Evolutionary conservation across 73 alveolate species (phyloP).

Genomic region (Urostyla sp.): DNA sequence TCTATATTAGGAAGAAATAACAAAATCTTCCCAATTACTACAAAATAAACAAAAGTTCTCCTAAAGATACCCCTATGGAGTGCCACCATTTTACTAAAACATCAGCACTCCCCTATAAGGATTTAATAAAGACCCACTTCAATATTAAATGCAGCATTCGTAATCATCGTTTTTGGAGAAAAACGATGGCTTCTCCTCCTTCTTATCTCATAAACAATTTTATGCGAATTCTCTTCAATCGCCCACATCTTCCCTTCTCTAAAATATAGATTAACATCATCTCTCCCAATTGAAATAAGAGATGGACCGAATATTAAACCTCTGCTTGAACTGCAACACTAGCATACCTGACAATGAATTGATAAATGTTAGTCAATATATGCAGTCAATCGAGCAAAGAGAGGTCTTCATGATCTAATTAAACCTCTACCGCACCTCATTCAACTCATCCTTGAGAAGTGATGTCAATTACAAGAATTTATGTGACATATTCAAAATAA

Average conservation of each 20-base stretch:
- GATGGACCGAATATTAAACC: too few species aligned
- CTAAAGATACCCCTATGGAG: too few species aligned
- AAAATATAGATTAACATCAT: not conserved
- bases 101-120: not conserved
- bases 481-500: not conserved
- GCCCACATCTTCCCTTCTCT: too few species aligned
- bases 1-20: not conserved
- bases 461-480: slow-evolving; percentile 16
- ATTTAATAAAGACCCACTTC: slow-evolving; percentile 8
- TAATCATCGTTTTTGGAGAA: too few species aligned
- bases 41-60: too few species aligned
- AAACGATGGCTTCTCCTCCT: too few species aligned
- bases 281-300: not conserved
- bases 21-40: too few species aligned
- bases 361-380: not conserved
- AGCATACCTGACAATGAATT: too few species aligned
- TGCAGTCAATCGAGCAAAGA: not conserved
- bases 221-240: too few species aligned
- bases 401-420: not conserved
- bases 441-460: not conserved
- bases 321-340: too few species aligned
- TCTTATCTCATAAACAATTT: too few species aligned
- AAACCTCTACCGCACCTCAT: not conserved
- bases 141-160: not conserved
- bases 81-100: not conserved